Conservation (phyloP, 2,329 filamentous ascomycete genomes). For the Ophiostoma quercus region DNA sequence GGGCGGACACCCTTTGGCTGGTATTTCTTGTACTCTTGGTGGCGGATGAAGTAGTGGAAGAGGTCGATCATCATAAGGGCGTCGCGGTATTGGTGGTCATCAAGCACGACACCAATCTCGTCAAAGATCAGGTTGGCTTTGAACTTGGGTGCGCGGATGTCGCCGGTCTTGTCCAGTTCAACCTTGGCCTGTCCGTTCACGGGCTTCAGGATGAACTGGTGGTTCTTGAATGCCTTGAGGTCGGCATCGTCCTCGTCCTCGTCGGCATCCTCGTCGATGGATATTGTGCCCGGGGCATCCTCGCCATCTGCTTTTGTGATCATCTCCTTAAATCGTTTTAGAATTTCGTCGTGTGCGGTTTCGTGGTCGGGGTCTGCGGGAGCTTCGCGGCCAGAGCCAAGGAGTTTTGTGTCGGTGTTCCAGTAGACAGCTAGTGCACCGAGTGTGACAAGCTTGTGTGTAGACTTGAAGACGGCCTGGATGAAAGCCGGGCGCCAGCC, state of each 20-base stretch:
- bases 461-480: constrained; percentile 73
- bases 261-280: constrained; percentile 43
- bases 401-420: constrained; percentile 86
- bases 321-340: constrained; percentile 69
- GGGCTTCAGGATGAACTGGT: constrained; percentile 93
- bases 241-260: constrained; percentile 43
- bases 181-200: constrained; percentile 92
- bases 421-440: constrained; percentile 92
- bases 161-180: constrained; percentile 89
- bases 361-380: constrained; percentile 54
- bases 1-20: constrained; percentile 76
- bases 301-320: constrained; percentile 58
- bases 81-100: constrained; percentile 96
- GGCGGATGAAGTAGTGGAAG: constrained; percentile 96
- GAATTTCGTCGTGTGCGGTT: constrained; percentile 62
- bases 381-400: constrained; percentile 75
- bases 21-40: constrained; percentile 92
- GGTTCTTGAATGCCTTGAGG: constrained; percentile 38
- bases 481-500: constrained; percentile 96
- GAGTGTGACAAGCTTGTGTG: constrained; percentile 89
- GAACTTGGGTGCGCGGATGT: constrained; percentile 71
- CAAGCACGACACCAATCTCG: constrained; percentile 94
- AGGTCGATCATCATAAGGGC: constrained; percentile 96
- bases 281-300: neutral
- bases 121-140: constrained; percentile 92